phyloP scores from a whole-genome alignment of 169 alveolate species.

The Plasmodium gaboni region DNA sequence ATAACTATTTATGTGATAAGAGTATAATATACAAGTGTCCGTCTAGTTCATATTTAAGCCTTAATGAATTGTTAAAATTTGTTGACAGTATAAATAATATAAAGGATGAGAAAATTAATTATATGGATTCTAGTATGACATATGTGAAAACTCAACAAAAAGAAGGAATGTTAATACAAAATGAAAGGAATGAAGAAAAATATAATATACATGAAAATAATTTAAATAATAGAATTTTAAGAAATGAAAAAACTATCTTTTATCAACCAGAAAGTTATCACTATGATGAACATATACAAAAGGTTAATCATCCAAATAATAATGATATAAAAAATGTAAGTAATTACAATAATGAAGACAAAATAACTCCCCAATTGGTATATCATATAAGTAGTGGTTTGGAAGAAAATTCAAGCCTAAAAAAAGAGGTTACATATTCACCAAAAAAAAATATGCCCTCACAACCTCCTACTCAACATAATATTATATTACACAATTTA shows the following conservation, averaged over 20 bases:
- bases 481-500: slow-evolving; percentile 10
- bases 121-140: background rate
- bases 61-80: slow-evolving; percentile 38
- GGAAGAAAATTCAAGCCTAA: slow-evolving; percentile 1
- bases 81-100: slow-evolving; percentile 37
- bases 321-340: background rate
- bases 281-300: slow-evolving; percentile 1
- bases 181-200: background rate
- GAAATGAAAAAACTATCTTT: background rate
- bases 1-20: slow-evolving; percentile 49
- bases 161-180: background rate
- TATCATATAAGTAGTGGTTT: background rate
- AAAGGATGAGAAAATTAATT: slow-evolving; percentile 3
- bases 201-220: background rate
- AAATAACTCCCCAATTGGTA: background rate
- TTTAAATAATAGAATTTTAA: slow-evolving; percentile 14
- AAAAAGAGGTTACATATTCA: background rate
- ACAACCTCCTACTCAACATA: slow-evolving; percentile 14
- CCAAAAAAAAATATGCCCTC: background rate
- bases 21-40: slow-evolving; percentile 14
- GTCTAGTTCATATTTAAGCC: slow-evolving; percentile 39
- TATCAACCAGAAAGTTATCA: background rate
- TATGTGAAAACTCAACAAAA: background rate
- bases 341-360: background rate
- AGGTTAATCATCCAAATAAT: background rate